A percentile compares a stretch with the other conserved stretches of the same genome.
Conservation (phyloP, 1,284 basidiomycete genomes). For the Naganishia liquefaciens region DNA sequence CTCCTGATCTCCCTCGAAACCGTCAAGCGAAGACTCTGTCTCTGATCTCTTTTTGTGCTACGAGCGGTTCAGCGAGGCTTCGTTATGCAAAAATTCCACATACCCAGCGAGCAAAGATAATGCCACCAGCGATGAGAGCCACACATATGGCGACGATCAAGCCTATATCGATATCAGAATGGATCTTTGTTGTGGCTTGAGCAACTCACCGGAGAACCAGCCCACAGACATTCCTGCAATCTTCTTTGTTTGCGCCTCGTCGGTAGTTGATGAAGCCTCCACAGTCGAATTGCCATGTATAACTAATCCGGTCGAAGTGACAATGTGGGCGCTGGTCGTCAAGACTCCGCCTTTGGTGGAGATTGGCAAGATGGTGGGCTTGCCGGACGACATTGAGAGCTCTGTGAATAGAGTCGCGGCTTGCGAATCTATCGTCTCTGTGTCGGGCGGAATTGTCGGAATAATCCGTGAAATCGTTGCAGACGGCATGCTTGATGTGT, state of each 20-base stretch:
- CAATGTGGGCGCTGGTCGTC: conserved; percentile 8
- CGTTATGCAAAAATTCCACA: background rate
- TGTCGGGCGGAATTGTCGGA: too few relatives aligned
- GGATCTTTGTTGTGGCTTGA: background rate
- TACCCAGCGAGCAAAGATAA: conserved; percentile 16
- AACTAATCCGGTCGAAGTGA: conserved; percentile 12
- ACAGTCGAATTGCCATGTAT: conserved; percentile 9
- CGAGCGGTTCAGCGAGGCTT: background rate
- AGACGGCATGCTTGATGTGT: too few relatives aligned
- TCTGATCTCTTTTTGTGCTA: conserved; percentile 16
- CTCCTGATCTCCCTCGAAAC: conserved; percentile 16
- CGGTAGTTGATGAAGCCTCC: background rate
- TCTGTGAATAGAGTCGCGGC: too few relatives aligned
- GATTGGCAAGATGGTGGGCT: background rate
- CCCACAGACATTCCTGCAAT: conserved; percentile 12
- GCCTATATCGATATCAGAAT: background rate
- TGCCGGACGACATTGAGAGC: background rate
- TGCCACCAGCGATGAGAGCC: background rate
- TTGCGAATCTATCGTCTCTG: too few relatives aligned
- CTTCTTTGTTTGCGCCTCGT: background rate
- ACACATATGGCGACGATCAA: conserved; percentile 4
- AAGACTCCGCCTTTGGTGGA: background rate
- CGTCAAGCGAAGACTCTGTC: conserved; percentile 12
- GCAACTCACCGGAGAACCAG: conserved; percentile 2
- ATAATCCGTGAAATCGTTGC: too few relatives aligned